Conservation (phyloP, 2,329 filamentous ascomycete species). For the Colletotrichum tropicicola region DNA sequence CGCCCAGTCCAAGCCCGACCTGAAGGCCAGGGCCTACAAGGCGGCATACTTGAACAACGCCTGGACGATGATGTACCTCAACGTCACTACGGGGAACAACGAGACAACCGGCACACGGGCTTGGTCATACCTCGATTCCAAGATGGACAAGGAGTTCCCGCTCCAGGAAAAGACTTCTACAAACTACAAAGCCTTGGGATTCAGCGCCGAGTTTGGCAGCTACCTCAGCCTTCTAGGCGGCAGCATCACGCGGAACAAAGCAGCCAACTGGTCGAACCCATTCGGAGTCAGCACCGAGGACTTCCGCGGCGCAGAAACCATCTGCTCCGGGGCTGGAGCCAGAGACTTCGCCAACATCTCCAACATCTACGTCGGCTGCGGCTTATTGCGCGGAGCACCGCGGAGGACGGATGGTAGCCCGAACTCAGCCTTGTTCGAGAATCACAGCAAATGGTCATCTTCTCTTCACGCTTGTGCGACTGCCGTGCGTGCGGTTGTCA, state of each 20-base stretch:
- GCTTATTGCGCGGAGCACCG: slow-evolving; percentile 49
- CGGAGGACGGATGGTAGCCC: slow-evolving; percentile 42
- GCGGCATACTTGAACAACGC: slow-evolving; percentile 53
- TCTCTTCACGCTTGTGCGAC: slow-evolving; percentile 54
- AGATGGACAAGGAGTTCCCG: slow-evolving; percentile 43
- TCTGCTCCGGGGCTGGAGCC: slow-evolving; percentile 41
- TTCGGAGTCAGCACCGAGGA: background rate
- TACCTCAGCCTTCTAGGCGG: slow-evolving; percentile 7
- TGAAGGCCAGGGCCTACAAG: slow-evolving; percentile 50
- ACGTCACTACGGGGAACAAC: slow-evolving; percentile 43
- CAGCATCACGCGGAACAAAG: background rate
- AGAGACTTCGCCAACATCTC: slow-evolving; percentile 49
- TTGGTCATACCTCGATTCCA: slow-evolving; percentile 48
- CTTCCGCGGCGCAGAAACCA: background rate
- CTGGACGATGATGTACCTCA: slow-evolving; percentile 47
- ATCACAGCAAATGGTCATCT: slow-evolving; percentile 49
- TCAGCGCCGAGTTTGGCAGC: background rate
- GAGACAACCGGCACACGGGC: slow-evolving; percentile 21
- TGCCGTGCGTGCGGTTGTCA: slow-evolving; percentile 51
- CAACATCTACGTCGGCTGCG: slow-evolving; percentile 49
- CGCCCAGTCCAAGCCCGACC: slow-evolving; percentile 44
- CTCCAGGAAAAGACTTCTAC: slow-evolving; percentile 15
- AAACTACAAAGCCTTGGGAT: slow-evolving; percentile 2
- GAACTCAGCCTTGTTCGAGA: slow-evolving; percentile 44
- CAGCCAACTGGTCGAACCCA: background rate